These are phyloP conservation scores for Pleurotus sapidus DNA, from an alignment of 768 basidiomycete species.

Conservation along the genomic window DNA sequence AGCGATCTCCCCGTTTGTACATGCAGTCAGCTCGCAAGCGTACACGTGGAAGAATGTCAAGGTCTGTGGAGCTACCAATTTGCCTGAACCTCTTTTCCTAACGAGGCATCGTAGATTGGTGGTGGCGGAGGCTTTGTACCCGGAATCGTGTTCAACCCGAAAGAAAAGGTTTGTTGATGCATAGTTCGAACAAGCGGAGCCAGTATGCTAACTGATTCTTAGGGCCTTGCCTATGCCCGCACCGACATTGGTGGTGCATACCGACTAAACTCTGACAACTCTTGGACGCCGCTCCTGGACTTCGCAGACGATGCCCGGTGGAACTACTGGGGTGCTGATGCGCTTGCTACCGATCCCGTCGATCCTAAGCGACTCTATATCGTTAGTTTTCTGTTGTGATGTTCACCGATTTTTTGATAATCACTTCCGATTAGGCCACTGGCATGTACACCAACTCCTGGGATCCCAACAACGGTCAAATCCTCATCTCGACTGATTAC, in stretches of 20 bases:
- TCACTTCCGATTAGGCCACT: slow-evolving; percentile 34
- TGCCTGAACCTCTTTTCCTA: neutral
- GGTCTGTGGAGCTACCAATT: slow-evolving; percentile 15
- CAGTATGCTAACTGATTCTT: neutral
- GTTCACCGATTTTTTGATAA: neutral
- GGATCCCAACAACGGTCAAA: slow-evolving; percentile 62
- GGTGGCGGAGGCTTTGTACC: slow-evolving; percentile 51
- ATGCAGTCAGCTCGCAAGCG: slow-evolving; percentile 42
- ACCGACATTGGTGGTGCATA: slow-evolving; percentile 70
- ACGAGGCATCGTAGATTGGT: slow-evolving; percentile 23
- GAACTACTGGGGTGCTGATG: slow-evolving; percentile 62
- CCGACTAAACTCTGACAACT: slow-evolving; percentile 55
- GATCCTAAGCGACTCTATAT: slow-evolving; percentile 53
- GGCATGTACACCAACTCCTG: slow-evolving; percentile 64
- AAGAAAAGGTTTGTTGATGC: slow-evolving; percentile 33
- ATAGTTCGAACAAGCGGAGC: neutral
- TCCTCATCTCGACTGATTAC: slow-evolving; percentile 56
- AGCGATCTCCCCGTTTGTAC: slow-evolving; percentile 23
- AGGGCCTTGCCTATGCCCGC: slow-evolving; percentile 63
- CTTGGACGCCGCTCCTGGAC: slow-evolving; percentile 63
- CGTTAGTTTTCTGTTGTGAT: slow-evolving; percentile 19
- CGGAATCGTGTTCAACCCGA: slow-evolving; percentile 61
- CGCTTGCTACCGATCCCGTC: slow-evolving; percentile 62
- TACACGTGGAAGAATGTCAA: slow-evolving; percentile 68
- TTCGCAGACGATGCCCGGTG: slow-evolving; percentile 46